Conservation (phyloP, 2,329 filamentous ascomycete genomes). For the Venturia aucupariae region DNA sequence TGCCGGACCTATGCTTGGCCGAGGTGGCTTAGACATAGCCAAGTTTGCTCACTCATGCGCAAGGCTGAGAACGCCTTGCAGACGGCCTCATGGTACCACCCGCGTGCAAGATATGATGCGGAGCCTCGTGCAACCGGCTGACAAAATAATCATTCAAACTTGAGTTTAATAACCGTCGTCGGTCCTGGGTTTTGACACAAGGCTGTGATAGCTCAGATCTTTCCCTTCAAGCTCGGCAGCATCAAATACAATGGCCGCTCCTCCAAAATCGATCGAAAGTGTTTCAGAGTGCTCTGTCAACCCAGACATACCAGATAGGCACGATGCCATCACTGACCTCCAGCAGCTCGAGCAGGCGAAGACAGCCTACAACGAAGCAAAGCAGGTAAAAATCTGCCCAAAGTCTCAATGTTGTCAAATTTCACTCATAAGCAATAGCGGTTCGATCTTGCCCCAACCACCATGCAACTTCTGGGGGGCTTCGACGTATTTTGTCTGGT, state of each 20-base stretch:
- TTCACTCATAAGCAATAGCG: not conserved
- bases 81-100: no score
- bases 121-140: no score
- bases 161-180: no score
- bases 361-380: not conserved
- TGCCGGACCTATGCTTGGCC: no score
- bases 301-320: not conserved
- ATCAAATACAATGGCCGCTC: not conserved
- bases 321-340: not conserved
- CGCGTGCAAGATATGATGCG: no score
- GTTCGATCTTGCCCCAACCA: not conserved
- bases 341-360: not conserved
- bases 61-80: no score
- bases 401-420: no score
- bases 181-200: not conserved
- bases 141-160: no score
- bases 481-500: slow-evolving; percentile 3
- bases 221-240: not conserved
- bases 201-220: not conserved
- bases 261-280: not conserved
- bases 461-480: not conserved
- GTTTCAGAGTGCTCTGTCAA: not conserved
- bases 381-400: not conserved
- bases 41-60: no score
- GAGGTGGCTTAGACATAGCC: no score